Evolutionary conservation across 2,329 filamentous ascomycete species (phyloP), one percentile per base, ranked within the genome.

Genomic region (Taxawa tesnikishii): DNA sequence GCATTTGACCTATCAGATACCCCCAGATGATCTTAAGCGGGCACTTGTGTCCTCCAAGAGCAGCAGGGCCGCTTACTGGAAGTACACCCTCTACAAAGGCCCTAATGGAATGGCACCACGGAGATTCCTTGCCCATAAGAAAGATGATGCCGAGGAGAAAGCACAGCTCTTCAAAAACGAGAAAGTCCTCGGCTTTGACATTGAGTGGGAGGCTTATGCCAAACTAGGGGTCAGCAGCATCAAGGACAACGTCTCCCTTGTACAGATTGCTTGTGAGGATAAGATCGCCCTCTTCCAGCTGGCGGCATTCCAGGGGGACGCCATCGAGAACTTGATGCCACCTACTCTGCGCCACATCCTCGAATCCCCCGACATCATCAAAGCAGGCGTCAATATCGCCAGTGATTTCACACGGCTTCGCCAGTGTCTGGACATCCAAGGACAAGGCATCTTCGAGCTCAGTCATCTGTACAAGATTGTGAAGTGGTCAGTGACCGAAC

Each of bases 251-350:
- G 71, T 92, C 5, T 87, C 82, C 0, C 56, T 94, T 23, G 78
- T 94, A 26, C 88, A 94, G 54, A 54, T 94, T 14, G 83, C 87
- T 1, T 81, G 75, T 38, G 71, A 81, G 26, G 73, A 78, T 39
- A 78, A 75, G 10, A 78, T 94, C 29, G 83, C 68, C 0, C 67
- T 94, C 1, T 87, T 94, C 43, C 88, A 94, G 43, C 55, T 94
- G 32, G 79, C 83, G 3, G 44, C 76, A 3, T 63, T 65, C 38
- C 29, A 43, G 13, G 61, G 61, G 2, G 52, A 53, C 10, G 56
- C 51, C 0, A 40, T 45, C 1, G 53, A 59, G 5, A 68, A 78
- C 14, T 61, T 88, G 15, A 66, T 87, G n/a, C 67, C 78, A 2
- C 80, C 82, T 0, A 70, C 75, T 0, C 67, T 94, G 29, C 74